Evolutionary conservation across 257 asterid species (phyloP).

Genomic region (Gardenia jasminoides): DNA sequence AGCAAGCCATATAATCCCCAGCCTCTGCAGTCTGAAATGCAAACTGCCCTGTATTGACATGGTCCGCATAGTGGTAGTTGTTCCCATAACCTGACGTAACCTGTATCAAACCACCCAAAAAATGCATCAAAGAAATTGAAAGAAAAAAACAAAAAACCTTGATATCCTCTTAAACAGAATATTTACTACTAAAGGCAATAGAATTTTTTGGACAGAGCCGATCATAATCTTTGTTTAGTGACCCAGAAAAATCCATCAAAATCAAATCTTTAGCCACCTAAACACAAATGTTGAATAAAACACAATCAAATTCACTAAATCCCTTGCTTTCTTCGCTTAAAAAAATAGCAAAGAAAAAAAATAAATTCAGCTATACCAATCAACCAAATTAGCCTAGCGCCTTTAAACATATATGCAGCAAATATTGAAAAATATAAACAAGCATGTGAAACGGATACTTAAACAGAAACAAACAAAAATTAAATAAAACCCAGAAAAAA

Average conservation of each 20-base stretch:
- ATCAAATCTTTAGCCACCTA: not conserved
- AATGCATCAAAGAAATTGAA: not conserved
- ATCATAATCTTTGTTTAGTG: not conserved
- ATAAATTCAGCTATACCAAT: not conserved
- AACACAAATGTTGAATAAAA: not conserved
- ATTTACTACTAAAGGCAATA: not conserved
- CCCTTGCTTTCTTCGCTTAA: not conserved
- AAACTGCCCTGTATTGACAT: conserved; percentile 77
- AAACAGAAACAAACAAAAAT: not conserved
- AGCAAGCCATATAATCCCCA: conserved; percentile 92
- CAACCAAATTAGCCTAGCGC: not conserved
- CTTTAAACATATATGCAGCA: not conserved
- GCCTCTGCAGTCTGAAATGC: conserved; percentile 79
- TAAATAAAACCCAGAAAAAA: not conserved
- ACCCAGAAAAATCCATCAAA: not conserved
- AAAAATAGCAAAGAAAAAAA: not conserved
- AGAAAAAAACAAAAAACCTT: not conserved
- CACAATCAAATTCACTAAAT: not conserved
- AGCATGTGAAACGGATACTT: not conserved
- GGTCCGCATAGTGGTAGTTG: conserved; percentile 75
- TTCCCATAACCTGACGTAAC: conserved; percentile 83
- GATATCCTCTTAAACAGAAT: not conserved
- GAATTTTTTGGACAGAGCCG: not conserved
- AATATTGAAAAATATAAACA: not conserved
- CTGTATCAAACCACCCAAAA: conserved; percentile 31